Conservation (phyloP, 2,329 filamentous ascomycete genomes). For the Stagonosporopsis tanaceti region DNA sequence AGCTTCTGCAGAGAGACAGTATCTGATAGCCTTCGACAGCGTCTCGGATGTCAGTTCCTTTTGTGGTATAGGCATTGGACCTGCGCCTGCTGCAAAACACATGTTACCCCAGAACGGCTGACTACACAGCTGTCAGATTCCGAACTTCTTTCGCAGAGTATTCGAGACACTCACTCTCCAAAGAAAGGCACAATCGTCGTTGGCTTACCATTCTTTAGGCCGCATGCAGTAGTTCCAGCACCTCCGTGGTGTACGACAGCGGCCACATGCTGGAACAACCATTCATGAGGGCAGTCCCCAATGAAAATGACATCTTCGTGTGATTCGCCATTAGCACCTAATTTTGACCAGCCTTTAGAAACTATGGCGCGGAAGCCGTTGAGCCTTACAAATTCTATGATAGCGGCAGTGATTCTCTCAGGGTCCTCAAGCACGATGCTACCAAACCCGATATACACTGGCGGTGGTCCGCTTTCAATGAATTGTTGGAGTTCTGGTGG, state of each 20-base stretch:
- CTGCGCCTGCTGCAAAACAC: constrained; percentile 40
- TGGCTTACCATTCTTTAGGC: constrained; percentile 65
- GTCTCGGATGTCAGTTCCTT: constrained; percentile 29
- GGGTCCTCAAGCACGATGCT: constrained; percentile 65
- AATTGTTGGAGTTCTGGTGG: constrained; percentile 53
- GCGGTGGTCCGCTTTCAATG: constrained; percentile 57
- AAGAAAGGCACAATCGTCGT: constrained; percentile 84
- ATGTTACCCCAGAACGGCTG: constrained; percentile 40
- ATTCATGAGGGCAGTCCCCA: constrained; percentile 84
- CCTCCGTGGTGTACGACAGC: constrained; percentile 87
- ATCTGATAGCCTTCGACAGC: constrained; percentile 39
- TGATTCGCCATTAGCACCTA: constrained; percentile 46
- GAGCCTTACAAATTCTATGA: constrained; percentile 56
- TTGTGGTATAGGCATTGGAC: constrained; percentile 36
- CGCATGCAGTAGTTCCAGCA: constrained; percentile 81
- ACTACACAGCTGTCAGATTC: neutral
- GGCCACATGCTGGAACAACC: constrained; percentile 80
- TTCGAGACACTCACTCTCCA: constrained; percentile 23
- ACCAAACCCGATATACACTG: constrained; percentile 66
- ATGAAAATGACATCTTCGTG: constrained; percentile 53
- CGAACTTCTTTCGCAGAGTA: too few relatives aligned
- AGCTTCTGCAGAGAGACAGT: constrained; percentile 52
- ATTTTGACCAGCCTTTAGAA: constrained; percentile 55
- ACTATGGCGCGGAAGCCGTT: constrained; percentile 58
- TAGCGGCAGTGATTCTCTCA: constrained; percentile 50